Conservation (phyloP, 2,329 filamentous ascomycete genomes). For the Cladosporium sp. region DNA sequence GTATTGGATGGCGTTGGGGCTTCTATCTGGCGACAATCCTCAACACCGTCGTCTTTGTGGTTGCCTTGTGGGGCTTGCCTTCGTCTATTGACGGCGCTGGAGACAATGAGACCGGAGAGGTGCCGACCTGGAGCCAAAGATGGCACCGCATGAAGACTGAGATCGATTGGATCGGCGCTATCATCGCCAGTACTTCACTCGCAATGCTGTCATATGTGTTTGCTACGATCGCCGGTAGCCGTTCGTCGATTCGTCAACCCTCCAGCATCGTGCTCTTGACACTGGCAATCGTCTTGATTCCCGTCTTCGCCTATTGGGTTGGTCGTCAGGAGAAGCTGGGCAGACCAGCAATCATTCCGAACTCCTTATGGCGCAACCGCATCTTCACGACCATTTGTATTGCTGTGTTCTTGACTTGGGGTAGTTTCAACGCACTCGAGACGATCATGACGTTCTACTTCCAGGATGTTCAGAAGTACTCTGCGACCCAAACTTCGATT, state of each 20-base stretch:
- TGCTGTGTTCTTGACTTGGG: conserved; percentile 37
- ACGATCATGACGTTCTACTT: conserved; percentile 42
- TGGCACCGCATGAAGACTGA: conserved; percentile 35
- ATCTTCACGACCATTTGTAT: conserved; percentile 55
- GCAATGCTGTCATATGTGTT: conserved; percentile 52
- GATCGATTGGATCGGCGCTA: conserved; percentile 53
- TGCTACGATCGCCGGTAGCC: conserved; percentile 30
- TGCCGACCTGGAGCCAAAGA: conserved; percentile 23
- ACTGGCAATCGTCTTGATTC: conserved; percentile 41
- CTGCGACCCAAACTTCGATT: conserved; percentile 27
- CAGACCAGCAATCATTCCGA: conserved; percentile 57
- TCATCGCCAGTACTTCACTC: conserved; percentile 44
- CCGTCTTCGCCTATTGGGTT: conserved; percentile 54
- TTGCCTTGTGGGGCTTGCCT: conserved; percentile 37
- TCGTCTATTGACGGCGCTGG: conserved; percentile 17
- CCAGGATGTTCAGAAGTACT: conserved; percentile 36
- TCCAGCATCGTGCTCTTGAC: conserved; percentile 38
- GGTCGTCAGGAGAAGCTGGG: conserved; percentile 43
- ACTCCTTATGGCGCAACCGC: conserved; percentile 56
- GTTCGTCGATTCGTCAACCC: conserved; percentile 20
- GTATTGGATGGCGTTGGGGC: conserved; percentile 49
- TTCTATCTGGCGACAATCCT: conserved; percentile 48
- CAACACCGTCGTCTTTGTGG: conserved; percentile 37
- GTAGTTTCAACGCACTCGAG: conserved; percentile 37
- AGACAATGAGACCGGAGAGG: background rate